Percentiles rank a stretch among this genome's conserved stretches.
Evolutionary conservation across 2,329 filamentous ascomycete genomes (phyloP).

Genomic region (Arthrobotrys conoides): DNA sequence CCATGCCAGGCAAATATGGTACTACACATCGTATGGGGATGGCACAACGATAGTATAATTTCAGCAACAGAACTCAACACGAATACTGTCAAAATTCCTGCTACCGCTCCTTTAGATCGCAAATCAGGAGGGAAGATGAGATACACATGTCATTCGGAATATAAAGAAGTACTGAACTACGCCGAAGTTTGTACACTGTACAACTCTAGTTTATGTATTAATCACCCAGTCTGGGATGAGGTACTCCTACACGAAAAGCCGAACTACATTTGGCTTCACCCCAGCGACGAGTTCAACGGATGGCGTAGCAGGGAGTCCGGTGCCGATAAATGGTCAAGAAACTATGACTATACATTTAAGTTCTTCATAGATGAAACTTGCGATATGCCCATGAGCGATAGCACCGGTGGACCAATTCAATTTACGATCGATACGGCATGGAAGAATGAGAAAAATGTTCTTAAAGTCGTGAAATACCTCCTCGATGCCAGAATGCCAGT

Average conservation of each 20-base stretch:
- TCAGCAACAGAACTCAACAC: background rate
- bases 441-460: background rate
- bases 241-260: background rate
- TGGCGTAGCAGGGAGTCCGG: background rate
- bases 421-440: slow-evolving; percentile 14
- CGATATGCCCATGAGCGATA: slow-evolving; percentile 17
- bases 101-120: slow-evolving; percentile 11
- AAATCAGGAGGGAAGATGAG: slow-evolving; percentile 11
- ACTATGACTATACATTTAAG: slow-evolving; percentile 40
- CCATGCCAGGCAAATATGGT: slow-evolving; percentile 18
- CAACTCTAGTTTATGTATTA: background rate
- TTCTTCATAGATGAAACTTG: slow-evolving; percentile 32
- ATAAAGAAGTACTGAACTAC: slow-evolving; percentile 3
- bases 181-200: slow-evolving; percentile 14
- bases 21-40: slow-evolving; percentile 33
- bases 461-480: slow-evolving; percentile 15
- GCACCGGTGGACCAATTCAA: background rate
- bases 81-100: background rate
- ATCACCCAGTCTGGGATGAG: background rate
- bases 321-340: slow-evolving; percentile 2
- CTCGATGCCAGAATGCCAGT: slow-evolving; percentile 28
- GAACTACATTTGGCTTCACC: slow-evolving; percentile 36
- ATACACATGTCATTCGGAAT: slow-evolving; percentile 22
- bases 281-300: background rate
- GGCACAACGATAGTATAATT: slow-evolving; percentile 23